Conservation (phyloP, 2,329 filamentous ascomycete genomes). For the Verticillium klebahnii region DNA sequence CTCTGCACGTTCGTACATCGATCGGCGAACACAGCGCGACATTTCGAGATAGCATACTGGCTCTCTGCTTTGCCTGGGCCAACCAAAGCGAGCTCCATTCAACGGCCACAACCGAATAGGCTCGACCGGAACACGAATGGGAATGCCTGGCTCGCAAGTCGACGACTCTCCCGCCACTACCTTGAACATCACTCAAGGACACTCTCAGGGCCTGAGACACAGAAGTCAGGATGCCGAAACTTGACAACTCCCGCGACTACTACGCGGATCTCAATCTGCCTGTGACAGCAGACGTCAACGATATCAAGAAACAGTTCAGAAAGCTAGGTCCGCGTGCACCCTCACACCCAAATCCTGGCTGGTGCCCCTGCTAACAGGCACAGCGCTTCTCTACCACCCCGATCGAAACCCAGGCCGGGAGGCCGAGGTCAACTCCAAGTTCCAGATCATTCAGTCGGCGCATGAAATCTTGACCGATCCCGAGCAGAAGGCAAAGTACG, state of each 20-base stretch:
- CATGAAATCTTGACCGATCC: conserved; percentile 66
- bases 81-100: neutral
- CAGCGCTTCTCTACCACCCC: conserved; percentile 81
- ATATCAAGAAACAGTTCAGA: conserved; percentile 82
- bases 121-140: neutral
- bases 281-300: conserved; percentile 61
- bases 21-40: no score
- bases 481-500: conserved; percentile 46
- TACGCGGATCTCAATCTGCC: conserved; percentile 78
- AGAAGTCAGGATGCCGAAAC: conserved; percentile 57
- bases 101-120: neutral
- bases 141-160: neutral
- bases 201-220: neutral
- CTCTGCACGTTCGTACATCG: no score
- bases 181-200: neutral
- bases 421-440: conserved; percentile 72
- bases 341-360: conserved; percentile 1
- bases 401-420: conserved; percentile 85
- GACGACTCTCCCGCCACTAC: neutral
- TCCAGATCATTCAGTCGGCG: conserved; percentile 81
- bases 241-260: conserved; percentile 68
- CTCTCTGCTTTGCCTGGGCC: neutral
- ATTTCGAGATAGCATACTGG: neutral
- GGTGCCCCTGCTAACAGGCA: conserved; percentile 17
- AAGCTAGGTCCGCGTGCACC: conserved; percentile 58